These are phyloP conservation scores for Puccinia horiana DNA, from an alignment of 1,284 basidiomycete genomes.

Conservation along the genomic window DNA sequence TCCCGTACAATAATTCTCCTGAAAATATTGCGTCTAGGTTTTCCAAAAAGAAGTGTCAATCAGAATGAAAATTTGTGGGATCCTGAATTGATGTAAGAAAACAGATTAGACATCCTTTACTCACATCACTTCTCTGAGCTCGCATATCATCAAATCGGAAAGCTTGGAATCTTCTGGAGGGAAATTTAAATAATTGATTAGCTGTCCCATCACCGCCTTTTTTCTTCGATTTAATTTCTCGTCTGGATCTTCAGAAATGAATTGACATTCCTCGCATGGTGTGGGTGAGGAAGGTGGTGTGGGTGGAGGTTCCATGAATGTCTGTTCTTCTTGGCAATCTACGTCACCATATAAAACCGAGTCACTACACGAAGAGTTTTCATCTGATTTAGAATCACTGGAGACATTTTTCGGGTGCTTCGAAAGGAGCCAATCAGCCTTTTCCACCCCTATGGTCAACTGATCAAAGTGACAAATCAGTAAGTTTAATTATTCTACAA, in stretches of 20 bases:
- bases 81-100: background rate
- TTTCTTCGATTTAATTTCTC: slow-evolving; percentile 16
- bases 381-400: slow-evolving; percentile 11
- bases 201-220: background rate
- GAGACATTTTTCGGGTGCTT: background rate
- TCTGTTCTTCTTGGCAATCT: slow-evolving; percentile 26
- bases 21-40: slow-evolving; percentile 35
- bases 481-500: background rate
- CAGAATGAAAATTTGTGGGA: background rate
- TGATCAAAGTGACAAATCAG: background rate
- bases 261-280: slow-evolving; percentile 24
- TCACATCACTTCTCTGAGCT: slow-evolving; percentile 44
- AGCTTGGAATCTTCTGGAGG: background rate
- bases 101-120: background rate
- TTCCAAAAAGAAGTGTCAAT: background rate
- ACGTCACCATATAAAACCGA: slow-evolving; percentile 5
- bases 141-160: background rate
- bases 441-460: slow-evolving; percentile 26
- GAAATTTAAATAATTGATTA: slow-evolving; percentile 23
- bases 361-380: slow-evolving; percentile 14
- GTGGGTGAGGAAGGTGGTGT: slow-evolving; percentile 32
- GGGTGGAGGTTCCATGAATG: background rate
- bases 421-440: slow-evolving; percentile 35
- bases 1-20: slow-evolving; percentile 39
- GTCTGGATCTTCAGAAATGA: slow-evolving; percentile 19